Evolutionary conservation across 768 basidiomycete genomes (phyloP).

Genomic region (Glaciozyma antarctica): DNA sequence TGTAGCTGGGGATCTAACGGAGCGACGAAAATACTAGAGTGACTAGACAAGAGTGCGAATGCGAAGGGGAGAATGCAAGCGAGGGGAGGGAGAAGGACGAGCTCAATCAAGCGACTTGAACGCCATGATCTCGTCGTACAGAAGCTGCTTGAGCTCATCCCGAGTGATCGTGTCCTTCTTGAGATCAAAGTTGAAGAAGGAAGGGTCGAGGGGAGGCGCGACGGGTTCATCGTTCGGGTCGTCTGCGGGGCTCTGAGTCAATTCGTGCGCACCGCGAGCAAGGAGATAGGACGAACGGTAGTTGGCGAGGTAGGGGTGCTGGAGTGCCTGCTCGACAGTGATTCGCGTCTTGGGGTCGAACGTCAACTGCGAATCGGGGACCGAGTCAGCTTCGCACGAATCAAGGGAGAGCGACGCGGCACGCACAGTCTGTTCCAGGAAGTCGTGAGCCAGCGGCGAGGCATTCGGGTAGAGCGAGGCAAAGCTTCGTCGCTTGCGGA

Average conservation of each 20-base stretch:
- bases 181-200: constrained; percentile 95
- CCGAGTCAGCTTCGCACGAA: constrained; percentile 42
- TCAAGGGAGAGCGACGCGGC: no score
- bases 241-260: constrained; percentile 41
- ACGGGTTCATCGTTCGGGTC: constrained; percentile 95
- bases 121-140: constrained; percentile 61
- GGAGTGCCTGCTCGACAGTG: constrained; percentile 74
- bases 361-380: constrained; percentile 69
- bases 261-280: neutral
- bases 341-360: constrained; percentile 81
- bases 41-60: neutral
- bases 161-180: constrained; percentile 93
- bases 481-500: constrained; percentile 69
- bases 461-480: constrained; percentile 62
- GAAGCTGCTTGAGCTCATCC: constrained; percentile 82
- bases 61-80: neutral
- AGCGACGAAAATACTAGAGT: no score
- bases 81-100: neutral
- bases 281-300: neutral
- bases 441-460: constrained; percentile 45
- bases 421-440: neutral
- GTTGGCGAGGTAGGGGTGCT: constrained; percentile 65
- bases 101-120: neutral
- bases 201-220: constrained; percentile 86
- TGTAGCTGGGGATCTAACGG: no score